Evolutionary conservation across 192 early-diverging fungal species (phyloP), one percentile per base, ranked within the genome.

Genomic region (Thoreauomyces humboldtii): DNA sequence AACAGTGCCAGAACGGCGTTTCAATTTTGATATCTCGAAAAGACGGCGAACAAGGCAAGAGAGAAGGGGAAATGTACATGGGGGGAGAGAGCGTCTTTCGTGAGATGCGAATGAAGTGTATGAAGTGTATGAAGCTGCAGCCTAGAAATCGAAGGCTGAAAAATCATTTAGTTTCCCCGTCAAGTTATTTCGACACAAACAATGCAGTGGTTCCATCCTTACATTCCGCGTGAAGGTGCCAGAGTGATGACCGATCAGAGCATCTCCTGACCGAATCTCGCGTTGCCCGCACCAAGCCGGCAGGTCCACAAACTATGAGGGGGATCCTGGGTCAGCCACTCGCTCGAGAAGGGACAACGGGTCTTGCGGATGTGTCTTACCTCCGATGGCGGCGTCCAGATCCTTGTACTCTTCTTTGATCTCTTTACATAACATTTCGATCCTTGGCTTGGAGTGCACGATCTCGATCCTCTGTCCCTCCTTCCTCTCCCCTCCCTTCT

Each of bases 171-270:
- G n/a, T n/a, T n/a, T n/a, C n/a, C n/a, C n/a, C n/a, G n/a, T n/a
- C n/a, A n/a, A n/a, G n/a, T n/a, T n/a, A n/a, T n/a, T n/a, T n/a
- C n/a, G n/a, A n/a, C n/a, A n/a, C n/a, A n/a, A n/a, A n/a, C n/a
- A n/a, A n/a, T n/a, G n/a, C n/a, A n/a, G n/a, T n/a, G n/a, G n/a
- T n/a, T n/a, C n/a, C n/a, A n/a, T n/a, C n/a, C n/a, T n/a, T n/a
- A n/a, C n/a, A n/a, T 46, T 62, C 60, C 5, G 60, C 41, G 32
- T 62, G 60, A 28, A 62, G 9, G 25, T 62, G 60, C 60, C 60
- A 62, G 17, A 62, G 11, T 12, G 60, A 62, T 15, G 22, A 27
- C 14, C 25, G 17, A 62, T 62, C 60, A 21, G 60, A 62, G 4
- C 44, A 62, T 22, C 22, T 32, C 42, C 60, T 42, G 15, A 48